Conservation (phyloP, 2,329 filamentous ascomycete genomes). For the Hysterium pulicare region DNA sequence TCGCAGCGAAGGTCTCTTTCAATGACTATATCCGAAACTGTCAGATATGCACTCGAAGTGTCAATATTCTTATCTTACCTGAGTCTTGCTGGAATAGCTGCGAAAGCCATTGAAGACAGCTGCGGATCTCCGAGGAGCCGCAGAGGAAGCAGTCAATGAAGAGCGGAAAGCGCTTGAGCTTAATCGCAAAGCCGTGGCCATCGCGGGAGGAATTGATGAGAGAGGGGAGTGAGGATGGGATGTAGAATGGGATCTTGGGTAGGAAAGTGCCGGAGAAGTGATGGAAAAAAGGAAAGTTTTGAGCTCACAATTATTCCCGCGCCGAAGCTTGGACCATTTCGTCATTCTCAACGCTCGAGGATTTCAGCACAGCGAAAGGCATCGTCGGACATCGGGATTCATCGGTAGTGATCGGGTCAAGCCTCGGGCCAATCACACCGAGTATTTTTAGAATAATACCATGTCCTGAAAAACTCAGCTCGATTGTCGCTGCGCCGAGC, state of each 20-base stretch:
- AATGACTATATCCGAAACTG: constrained; percentile 63
- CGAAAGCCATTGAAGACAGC: constrained; percentile 78
- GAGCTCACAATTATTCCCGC: constrained; percentile 10
- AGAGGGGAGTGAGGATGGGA: constrained; percentile 27
- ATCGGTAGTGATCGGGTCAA: neutral
- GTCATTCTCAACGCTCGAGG: constrained; percentile 9
- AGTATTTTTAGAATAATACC: neutral
- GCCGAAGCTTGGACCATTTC: constrained; percentile 10
- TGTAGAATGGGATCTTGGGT: constrained; percentile 15
- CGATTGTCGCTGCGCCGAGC: neutral
- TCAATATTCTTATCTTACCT: constrained; percentile 55
- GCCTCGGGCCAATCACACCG: neutral
- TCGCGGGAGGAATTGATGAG: constrained; percentile 47
- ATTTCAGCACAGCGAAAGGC: too few relatives aligned
- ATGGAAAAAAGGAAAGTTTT: constrained; percentile 25
- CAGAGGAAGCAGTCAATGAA: constrained; percentile 62
- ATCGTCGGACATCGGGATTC: constrained; percentile 2
- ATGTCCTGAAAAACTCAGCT: neutral
- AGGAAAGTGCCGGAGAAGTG: constrained; percentile 20
- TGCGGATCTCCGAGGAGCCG: constrained; percentile 62
- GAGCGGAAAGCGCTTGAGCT: constrained; percentile 79
- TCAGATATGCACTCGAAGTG: constrained; percentile 22
- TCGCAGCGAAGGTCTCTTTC: constrained; percentile 97
- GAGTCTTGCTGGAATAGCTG: constrained; percentile 85
- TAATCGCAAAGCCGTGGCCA: constrained; percentile 81